phyloP scores from a whole-genome alignment of 2,329 filamentous ascomycete genomes.

The Ceratocystis alfenasii region DNA sequence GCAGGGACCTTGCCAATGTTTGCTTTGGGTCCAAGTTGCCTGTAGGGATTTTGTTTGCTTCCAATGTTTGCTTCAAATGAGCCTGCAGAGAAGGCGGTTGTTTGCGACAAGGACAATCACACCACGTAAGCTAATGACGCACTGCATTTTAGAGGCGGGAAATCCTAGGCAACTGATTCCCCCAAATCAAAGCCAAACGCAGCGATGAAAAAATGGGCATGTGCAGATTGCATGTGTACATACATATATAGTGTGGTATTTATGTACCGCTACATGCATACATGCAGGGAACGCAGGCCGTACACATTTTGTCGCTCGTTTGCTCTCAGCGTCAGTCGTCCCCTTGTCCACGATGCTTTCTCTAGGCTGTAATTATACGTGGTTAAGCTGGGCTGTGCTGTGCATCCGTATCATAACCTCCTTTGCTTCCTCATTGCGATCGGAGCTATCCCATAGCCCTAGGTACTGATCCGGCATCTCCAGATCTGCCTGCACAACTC shows the following conservation, averaged over 20 bases:
- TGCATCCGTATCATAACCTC: too few species aligned
- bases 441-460: too few species aligned
- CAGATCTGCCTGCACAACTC: too few species aligned
- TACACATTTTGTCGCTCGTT: too few species aligned
- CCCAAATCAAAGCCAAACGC: neutral
- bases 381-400: too few species aligned
- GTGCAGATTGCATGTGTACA: neutral
- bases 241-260: neutral
- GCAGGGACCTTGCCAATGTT: constrained; percentile 3
- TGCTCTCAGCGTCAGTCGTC: too few species aligned
- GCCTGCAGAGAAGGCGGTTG: neutral
- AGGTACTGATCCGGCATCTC: too few species aligned
- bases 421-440: too few species aligned
- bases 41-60: neutral
- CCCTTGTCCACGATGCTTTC: too few species aligned
- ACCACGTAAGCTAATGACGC: constrained; percentile 2
- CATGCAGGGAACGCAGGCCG: too few species aligned
- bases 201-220: neutral
- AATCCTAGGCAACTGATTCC: neutral
- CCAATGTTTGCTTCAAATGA: constrained; percentile 1
- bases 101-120: neutral
- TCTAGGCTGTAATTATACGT: too few species aligned
- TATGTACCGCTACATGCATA: too few species aligned
- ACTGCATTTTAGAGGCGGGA: neutral
- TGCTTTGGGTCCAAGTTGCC: neutral